Conservation (phyloP, 1,284 basidiomycete genomes). For the Trichosporon ovoides region DNA sequence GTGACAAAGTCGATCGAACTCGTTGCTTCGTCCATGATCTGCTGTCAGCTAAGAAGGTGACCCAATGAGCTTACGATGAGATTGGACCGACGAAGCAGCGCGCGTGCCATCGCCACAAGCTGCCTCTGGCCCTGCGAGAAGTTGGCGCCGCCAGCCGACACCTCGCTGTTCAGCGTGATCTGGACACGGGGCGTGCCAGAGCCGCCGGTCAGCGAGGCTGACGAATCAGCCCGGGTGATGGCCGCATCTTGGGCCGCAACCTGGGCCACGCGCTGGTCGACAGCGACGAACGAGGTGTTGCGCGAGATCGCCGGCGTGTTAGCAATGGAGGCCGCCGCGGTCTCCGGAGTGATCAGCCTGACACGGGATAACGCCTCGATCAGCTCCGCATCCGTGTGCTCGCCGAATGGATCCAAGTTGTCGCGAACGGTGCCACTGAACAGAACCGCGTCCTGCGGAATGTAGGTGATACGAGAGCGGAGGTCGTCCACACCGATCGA, state of each 20-base stretch:
- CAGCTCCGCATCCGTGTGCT: conserved; percentile 74
- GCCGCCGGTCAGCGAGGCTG: not conserved
- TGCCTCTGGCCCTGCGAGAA: conserved; percentile 81
- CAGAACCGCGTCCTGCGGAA: conserved; percentile 63
- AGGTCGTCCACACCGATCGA: conserved; percentile 80
- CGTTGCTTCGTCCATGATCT: conserved; percentile 75
- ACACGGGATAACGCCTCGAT: conserved; percentile 51
- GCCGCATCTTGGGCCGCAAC: not conserved
- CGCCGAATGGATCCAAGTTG: conserved; percentile 80
- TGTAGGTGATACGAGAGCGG: conserved; percentile 49
- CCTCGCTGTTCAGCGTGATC: conserved; percentile 64
- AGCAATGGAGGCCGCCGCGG: not conserved
- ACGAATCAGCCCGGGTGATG: conserved; percentile 7
- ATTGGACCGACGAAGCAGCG: conserved; percentile 66
- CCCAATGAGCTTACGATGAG: conserved; percentile 53
- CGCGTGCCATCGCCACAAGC: conserved; percentile 64
- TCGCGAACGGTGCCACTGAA: conserved; percentile 82
- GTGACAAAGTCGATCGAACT: conserved; percentile 74
- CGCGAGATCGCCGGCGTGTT: not conserved
- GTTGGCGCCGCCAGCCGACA: conserved; percentile 73
- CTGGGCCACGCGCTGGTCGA: not conserved
- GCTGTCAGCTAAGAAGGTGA: not conserved
- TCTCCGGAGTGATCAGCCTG: conserved; percentile 25
- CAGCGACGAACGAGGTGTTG: not conserved
- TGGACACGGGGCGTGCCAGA: conserved; percentile 35